Base-by-base conservation (phyloP, 805 yeast species). In the Wickerhamomyces queroliae region DNA sequence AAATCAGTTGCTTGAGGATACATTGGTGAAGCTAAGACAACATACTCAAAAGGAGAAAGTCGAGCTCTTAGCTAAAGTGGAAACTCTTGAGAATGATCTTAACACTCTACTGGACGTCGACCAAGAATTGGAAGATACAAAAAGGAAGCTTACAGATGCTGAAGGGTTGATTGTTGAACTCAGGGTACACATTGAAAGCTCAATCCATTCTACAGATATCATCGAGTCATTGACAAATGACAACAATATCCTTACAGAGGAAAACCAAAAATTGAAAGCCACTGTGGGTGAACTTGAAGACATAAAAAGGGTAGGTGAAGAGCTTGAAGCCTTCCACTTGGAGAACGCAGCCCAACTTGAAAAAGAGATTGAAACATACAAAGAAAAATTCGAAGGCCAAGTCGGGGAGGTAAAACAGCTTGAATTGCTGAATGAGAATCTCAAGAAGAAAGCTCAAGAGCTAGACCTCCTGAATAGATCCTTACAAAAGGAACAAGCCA, bases 251-350 rank as follows among this genome's bases (percentile, higher is more conserved):
- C 57, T 77, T 2, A 46, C 44, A 8, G 52, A 51, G 4, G 57
- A 65, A 32, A 56, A 76, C 3, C 35, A 42, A 0, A 40, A 43
- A 3, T 50, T 76, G n/a, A 56, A 61, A 20, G 42, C 45, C 4
- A 64, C 72, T 2, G 51, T 79, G 0, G 50, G 58, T 1, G 79
- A 74, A 29, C 52, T 75, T 18, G 72, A 69, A 30, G 78, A 74
- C 41, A 47, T 79, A 24, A 72, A 70, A 40, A 67, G 64, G 23
- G 51, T 79, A 12, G 77, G 78, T 39, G 63, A 59, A 31, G 74
- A 73, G 35, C 50, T 77, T 26, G 78, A 74, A 37, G 66, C 62
- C 16, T 55, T 60, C 22, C 76, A 70, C 38, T 19, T 50, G 2
- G 65, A 62, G 13, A 58, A 72, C 1, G 80, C 76, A 42, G 41